These are phyloP conservation scores for Daldinia loculata DNA, from an alignment of 495 filamentous ascomycete genomes.

Conservation along the genomic window DNA sequence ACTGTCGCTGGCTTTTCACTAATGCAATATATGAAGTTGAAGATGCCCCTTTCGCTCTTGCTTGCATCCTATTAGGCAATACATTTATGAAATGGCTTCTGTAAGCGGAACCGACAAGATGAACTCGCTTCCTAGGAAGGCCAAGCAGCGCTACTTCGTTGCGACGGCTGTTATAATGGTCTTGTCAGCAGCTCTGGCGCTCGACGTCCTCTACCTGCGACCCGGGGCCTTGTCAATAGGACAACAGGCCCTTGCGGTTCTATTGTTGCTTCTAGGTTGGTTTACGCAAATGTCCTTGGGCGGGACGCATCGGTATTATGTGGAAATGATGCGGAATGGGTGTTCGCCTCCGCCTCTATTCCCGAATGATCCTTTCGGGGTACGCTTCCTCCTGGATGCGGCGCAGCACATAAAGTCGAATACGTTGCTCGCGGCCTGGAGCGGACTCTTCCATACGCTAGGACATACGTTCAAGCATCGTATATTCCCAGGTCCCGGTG, in stretches of 20 bases:
- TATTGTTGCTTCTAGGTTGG: neutral
- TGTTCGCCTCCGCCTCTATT: constrained; percentile 41
- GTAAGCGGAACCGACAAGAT: neutral
- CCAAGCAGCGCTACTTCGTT: constrained; percentile 27
- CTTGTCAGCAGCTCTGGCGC: neutral
- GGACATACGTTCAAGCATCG: constrained; percentile 48
- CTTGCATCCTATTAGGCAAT: neutral
- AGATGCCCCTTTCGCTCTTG: neutral
- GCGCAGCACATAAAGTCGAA: constrained; percentile 42
- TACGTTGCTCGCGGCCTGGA: constrained; percentile 41
- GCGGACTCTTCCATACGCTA: constrained; percentile 25
- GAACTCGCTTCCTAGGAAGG: constrained; percentile 19
- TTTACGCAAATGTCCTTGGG: constrained; percentile 28
- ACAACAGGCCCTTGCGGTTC: constrained; percentile 4
- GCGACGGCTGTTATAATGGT: neutral
- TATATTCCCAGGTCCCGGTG: constrained; percentile 38
- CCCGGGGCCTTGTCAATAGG: constrained; percentile 1
- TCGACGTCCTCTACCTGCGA: constrained; percentile 17
- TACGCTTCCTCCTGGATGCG: constrained; percentile 49
- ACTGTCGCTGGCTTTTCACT: neutral
- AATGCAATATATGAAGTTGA: neutral
- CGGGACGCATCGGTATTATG: constrained; percentile 23
- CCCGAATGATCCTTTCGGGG: constrained; percentile 53
- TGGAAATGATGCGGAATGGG: constrained; percentile 24
- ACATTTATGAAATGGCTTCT: neutral